A percentile compares a stretch with the other conserved stretches of the same genome.
Conservation (phyloP, 163 green algal species). For the Scenedesmus sp. region DNA sequence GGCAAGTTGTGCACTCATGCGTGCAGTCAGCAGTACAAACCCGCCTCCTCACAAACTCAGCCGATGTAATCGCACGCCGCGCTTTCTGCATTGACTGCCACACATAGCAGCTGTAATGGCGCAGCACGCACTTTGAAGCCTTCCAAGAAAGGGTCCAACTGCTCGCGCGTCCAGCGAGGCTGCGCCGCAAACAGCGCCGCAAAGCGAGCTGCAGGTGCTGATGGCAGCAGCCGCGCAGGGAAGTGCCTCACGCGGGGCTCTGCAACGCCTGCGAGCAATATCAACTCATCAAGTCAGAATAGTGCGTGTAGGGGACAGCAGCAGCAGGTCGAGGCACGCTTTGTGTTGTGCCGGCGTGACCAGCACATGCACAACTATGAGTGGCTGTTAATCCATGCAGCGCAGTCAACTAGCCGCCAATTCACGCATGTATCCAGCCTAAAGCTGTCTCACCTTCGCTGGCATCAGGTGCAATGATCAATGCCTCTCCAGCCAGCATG, state of each 20-base stretch:
- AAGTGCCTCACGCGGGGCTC: slow-evolving; percentile 59
- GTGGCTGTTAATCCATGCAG: too few relatives aligned
- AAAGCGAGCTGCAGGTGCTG: slow-evolving; percentile 72
- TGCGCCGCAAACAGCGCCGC: slow-evolving; percentile 71
- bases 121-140: slow-evolving; percentile 56
- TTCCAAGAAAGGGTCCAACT: slow-evolving; percentile 76
- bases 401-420: too few relatives aligned
- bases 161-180: slow-evolving; percentile 63
- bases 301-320: background rate
- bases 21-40: background rate
- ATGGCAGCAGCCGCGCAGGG: slow-evolving; percentile 59
- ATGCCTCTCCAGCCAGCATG: slow-evolving; percentile 72
- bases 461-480: slow-evolving; percentile 53
- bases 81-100: background rate
- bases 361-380: background rate
- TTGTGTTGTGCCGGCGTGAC: too few relatives aligned
- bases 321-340: too few relatives aligned
- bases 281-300: too few relatives aligned
- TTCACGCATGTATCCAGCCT: too few relatives aligned
- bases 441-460: background rate
- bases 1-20: background rate
- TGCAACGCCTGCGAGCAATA: slow-evolving; percentile 3
- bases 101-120: background rate
- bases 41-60: background rate
- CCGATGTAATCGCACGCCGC: background rate